These are phyloP conservation scores for Torulaspora franciscae DNA, from an alignment of 805 yeast genomes.

Conservation along the genomic window DNA sequence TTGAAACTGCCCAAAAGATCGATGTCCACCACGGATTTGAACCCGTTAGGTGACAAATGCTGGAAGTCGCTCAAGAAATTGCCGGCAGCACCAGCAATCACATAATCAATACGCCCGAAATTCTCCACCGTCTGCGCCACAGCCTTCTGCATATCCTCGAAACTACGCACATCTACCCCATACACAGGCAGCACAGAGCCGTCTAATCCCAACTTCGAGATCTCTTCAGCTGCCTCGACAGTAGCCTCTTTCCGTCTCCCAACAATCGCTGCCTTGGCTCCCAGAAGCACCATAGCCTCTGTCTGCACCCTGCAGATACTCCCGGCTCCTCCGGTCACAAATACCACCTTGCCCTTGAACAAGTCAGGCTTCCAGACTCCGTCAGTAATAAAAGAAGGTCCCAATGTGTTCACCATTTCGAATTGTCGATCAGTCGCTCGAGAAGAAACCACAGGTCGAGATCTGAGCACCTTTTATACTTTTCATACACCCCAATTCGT, in stretches of 20 bases:
- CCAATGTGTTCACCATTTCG: slow-evolving; percentile 30
- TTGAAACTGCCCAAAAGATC: slow-evolving; percentile 87
- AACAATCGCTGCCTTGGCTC: slow-evolving; percentile 81
- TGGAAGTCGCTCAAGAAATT: slow-evolving; percentile 80
- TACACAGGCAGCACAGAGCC: slow-evolving; percentile 63
- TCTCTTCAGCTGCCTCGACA: slow-evolving; percentile 59
- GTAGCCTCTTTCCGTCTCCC: slow-evolving; percentile 75
- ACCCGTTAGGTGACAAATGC: slow-evolving; percentile 76
- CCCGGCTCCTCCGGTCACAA: slow-evolving; percentile 95
- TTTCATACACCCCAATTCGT: not conserved
- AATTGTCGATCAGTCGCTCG: not conserved
- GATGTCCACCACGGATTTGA: slow-evolving; percentile 79
- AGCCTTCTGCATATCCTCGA: slow-evolving; percentile 54
- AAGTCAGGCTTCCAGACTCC: slow-evolving; percentile 51
- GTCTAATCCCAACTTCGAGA: slow-evolving; percentile 49
- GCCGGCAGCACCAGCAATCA: slow-evolving; percentile 95
- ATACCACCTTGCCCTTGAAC: slow-evolving; percentile 79
- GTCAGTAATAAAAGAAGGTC: slow-evolving; percentile 26
- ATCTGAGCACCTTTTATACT: not conserved
- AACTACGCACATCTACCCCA: slow-evolving; percentile 72
- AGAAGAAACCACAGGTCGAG: too few relatives aligned
- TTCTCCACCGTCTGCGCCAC: slow-evolving; percentile 58
- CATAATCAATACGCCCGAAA: slow-evolving; percentile 78
- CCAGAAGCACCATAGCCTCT: slow-evolving; percentile 75
- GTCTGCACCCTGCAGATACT: slow-evolving; percentile 89